Conservation (phyloP, 169 alveolate genomes). For the Plasmodium cynomolgi region DNA sequence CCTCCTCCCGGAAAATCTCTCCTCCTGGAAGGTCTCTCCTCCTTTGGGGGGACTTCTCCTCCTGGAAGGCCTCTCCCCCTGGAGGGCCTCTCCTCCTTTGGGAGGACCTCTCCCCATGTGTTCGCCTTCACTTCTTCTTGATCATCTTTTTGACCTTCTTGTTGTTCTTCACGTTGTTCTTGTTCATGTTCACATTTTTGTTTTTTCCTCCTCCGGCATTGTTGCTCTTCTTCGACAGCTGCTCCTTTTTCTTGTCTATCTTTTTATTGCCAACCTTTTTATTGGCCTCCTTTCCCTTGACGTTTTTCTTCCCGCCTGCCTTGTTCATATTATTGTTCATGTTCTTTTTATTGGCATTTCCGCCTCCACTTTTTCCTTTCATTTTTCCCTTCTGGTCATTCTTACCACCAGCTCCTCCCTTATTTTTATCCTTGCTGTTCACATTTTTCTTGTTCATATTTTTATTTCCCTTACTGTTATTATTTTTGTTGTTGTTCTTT, state of each 20-base stretch:
- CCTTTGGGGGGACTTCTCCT: neutral
- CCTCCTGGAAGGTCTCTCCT: no score
- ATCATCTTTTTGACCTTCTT: conserved; percentile 16
- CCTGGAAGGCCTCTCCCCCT: no score
- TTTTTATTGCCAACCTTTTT: neutral
- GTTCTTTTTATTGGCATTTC: neutral
- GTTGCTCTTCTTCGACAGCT: neutral
- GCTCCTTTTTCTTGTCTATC: neutral
- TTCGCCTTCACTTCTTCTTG: conserved; percentile 20
- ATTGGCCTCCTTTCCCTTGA: neutral
- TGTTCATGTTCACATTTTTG: conserved; percentile 24
- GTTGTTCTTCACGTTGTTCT: neutral
- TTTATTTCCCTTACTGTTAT: conserved; percentile 15
- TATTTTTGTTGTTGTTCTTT: conserved; percentile 9
- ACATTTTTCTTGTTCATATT: neutral
- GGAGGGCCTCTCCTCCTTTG: neutral
- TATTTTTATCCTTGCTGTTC: neutral
- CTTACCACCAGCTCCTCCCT: neutral
- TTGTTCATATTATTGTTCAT: conserved; percentile 3
- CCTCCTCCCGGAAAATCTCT: no score
- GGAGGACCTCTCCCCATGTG: neutral
- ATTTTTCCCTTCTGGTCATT: conserved; percentile 1
- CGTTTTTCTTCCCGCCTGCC: neutral
- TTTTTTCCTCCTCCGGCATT: neutral
- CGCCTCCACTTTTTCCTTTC: neutral